Conservation (phyloP, 768 basidiomycete genomes). For the Auricularia cornea region DNA sequence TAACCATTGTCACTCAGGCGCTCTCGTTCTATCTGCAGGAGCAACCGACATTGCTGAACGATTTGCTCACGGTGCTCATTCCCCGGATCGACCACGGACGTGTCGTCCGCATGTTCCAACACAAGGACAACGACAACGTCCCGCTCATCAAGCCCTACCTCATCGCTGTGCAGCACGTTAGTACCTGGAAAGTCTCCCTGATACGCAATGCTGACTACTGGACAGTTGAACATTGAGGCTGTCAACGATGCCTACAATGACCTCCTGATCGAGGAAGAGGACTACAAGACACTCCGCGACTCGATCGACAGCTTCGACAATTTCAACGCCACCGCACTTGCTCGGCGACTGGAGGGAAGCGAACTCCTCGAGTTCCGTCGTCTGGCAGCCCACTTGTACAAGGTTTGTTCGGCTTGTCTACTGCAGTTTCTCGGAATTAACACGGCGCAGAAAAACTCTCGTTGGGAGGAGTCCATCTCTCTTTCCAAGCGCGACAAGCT, state of each 20-base stretch:
- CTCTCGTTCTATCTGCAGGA: conserved; percentile 91
- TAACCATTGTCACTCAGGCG: conserved; percentile 30
- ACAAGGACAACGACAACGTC: conserved; percentile 83
- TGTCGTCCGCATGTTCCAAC: conserved; percentile 85
- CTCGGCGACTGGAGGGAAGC: conserved; percentile 79
- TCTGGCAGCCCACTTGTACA: conserved; percentile 92
- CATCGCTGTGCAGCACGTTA: conserved; percentile 88
- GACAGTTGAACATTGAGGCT: conserved; percentile 85
- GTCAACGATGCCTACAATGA: conserved; percentile 98
- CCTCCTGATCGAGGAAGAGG: conserved; percentile 97
- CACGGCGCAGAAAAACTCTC: conserved; percentile 76
- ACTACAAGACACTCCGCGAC: conserved; percentile 94
- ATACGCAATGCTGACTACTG: conserved; percentile 3
- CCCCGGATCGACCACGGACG: conserved; percentile 92
- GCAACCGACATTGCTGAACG: conserved; percentile 88
- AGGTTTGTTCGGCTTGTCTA: conserved; percentile 39
- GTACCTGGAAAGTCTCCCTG: conserved; percentile 18
- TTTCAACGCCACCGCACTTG: conserved; percentile 86
- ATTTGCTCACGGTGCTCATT: conserved; percentile 85
- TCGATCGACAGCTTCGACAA: conserved; percentile 98
- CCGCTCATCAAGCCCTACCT: conserved; percentile 94
- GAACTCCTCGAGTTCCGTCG: conserved; percentile 91
- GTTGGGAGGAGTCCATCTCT: conserved; percentile 95
- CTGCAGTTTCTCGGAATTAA: neutral
- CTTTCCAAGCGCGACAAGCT: conserved; percentile 94